Conservation (phyloP, 192 early-diverging fungal species). For the Entophlyctis helioformis region DNA sequence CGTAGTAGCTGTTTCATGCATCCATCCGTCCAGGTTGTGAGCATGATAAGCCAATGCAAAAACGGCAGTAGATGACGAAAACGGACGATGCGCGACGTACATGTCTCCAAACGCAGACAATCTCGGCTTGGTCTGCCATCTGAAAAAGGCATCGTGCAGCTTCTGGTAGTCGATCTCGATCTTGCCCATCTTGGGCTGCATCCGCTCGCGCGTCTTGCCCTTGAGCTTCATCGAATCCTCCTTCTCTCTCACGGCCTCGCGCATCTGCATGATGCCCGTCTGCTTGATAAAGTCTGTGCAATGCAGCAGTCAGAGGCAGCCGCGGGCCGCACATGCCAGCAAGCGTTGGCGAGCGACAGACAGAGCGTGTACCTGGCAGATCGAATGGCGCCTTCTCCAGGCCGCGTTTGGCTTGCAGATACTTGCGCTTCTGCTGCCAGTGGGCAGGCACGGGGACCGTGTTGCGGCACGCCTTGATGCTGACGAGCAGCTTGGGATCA, state of each 20-base stretch:
- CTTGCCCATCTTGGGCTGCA: constrained; percentile 93
- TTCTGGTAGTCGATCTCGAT: constrained; percentile 96
- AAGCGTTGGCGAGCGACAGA: not conserved
- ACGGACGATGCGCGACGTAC: no score
- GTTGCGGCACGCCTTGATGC: constrained; percentile 84
- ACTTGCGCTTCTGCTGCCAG: constrained; percentile 95
- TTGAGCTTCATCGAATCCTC: constrained; percentile 72
- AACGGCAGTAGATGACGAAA: no score
- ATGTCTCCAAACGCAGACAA: constrained; percentile 67
- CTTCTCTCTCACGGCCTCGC: constrained; percentile 77
- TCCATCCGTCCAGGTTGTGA: no score
- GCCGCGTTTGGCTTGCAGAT: constrained; percentile 91
- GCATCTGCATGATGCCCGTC: constrained; percentile 96
- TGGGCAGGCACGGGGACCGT: constrained; percentile 91
- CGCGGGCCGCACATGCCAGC: not conserved
- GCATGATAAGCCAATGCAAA: not conserved
- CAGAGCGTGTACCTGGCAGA: constrained; percentile 46
- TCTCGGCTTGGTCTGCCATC: constrained; percentile 78
- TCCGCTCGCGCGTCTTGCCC: constrained; percentile 70
- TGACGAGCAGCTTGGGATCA: constrained; percentile 81
- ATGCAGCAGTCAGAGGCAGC: not conserved
- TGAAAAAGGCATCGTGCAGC: constrained; percentile 94
- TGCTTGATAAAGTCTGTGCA: constrained; percentile 82
- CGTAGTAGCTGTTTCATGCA: constrained; percentile 75
- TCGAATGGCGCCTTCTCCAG: constrained; percentile 93